Evolutionary conservation across 2,329 filamentous ascomycete genomes (phyloP).

Genomic region (Pestalotiopsis sp.): DNA sequence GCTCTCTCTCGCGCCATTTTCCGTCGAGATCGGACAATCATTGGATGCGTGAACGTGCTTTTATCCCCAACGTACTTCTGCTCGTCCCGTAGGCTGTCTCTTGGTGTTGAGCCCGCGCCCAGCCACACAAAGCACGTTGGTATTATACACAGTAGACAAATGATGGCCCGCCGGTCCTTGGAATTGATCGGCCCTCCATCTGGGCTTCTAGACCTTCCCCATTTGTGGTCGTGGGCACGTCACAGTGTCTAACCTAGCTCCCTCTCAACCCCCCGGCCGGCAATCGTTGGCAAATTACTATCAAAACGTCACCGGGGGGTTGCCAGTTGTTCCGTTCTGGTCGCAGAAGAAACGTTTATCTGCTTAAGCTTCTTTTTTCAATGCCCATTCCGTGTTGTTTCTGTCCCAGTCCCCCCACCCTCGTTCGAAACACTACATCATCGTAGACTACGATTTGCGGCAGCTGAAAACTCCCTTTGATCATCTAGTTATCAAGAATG

Average conservation of each 20-base stretch:
- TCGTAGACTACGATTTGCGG: too few species aligned
- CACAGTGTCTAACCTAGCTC: slow-evolving; percentile 15
- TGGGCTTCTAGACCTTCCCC: slow-evolving; percentile 24
- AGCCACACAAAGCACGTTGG: background rate
- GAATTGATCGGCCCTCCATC: background rate
- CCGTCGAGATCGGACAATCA: background rate
- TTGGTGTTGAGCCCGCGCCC: background rate
- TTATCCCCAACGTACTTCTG: background rate
- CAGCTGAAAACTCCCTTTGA: too few species aligned
- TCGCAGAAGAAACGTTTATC: slow-evolving; percentile 3
- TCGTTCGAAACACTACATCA: background rate
- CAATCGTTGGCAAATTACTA: slow-evolving; percentile 17
- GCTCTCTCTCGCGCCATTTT: background rate
- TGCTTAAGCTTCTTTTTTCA: slow-evolving; percentile 11
- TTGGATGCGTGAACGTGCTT: background rate
- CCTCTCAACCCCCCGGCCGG: slow-evolving; percentile 17
- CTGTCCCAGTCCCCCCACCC: background rate
- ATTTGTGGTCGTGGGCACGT: slow-evolving; percentile 28
- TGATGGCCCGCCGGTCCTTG: background rate
- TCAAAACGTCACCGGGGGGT: slow-evolving; percentile 25
- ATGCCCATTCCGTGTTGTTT: background rate
- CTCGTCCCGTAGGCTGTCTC: background rate
- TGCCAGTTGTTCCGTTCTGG: background rate
- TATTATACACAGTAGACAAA: too few species aligned
- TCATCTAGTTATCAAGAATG: too few species aligned